Conservation (phyloP, 768 basidiomycete species). For the Lactifluus pinguis region DNA sequence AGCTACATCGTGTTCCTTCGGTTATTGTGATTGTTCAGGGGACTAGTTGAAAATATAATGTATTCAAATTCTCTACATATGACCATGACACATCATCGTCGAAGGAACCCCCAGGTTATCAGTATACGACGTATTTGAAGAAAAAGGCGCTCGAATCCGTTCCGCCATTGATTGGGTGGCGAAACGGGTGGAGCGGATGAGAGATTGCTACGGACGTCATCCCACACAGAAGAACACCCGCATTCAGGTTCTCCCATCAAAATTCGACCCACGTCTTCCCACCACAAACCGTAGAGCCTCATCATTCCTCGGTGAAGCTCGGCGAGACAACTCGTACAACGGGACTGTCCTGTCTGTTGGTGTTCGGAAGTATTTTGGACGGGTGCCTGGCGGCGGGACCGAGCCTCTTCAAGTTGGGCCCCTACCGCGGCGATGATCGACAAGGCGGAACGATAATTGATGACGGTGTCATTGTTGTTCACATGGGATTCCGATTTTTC, state of each 20-base stretch:
- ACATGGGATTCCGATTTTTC: background rate
- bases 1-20: background rate
- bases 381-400: background rate
- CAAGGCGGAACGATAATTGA: slow-evolving; percentile 4
- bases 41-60: background rate
- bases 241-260: slow-evolving; percentile 8
- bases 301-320: slow-evolving; percentile 15
- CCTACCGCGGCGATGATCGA: slow-evolving; percentile 11
- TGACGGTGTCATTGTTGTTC: background rate
- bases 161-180: background rate
- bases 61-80: background rate
- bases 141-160: background rate
- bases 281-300: slow-evolving; percentile 12
- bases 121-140: background rate
- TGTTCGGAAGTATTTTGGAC: background rate
- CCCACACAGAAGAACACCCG: slow-evolving; percentile 3
- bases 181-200: background rate
- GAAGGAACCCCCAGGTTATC: background rate
- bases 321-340: slow-evolving; percentile 7
- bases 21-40: background rate
- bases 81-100: background rate
- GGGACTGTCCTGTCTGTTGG: background rate
- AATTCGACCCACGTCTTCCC: slow-evolving; percentile 13
- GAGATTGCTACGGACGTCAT: background rate
- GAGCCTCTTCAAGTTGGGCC: background rate